Evolutionary conservation across 768 basidiomycete genomes (phyloP), one percentile per base, ranked within the genome.

Genomic region (Lactifluus pinguis): DNA sequence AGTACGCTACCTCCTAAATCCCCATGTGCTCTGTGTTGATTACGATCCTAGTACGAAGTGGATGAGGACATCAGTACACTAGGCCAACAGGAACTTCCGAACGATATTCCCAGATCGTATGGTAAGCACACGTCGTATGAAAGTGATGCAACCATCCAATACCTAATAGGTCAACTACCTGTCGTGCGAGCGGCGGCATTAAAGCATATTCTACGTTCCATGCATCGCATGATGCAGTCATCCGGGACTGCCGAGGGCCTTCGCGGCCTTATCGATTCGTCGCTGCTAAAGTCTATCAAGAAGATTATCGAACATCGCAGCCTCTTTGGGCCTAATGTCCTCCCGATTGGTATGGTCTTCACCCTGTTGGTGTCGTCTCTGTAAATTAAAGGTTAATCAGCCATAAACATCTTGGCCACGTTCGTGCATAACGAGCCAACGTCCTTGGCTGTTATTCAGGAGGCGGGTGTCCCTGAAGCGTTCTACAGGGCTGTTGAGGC

Each of bases 371-470:
- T 62, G 13, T 52, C 17, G n/a, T 50, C 34, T 34, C 39, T 56
- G 42, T n/a, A 57, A 36, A 60, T 36, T 69, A 55, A 69, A 67
- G 49, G 7, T 55, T 10, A 10, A 60, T 15, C 63, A 91, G 93
- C 91, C 5, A 91, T 95, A 76, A 93, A 95, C 71, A 87, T 94
- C 69, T 92, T 97, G 86, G 85, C 93, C 14, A 93, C 93, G 0
- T 98, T 98, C 73, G 86, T 98, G 9, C 95, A 99, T 77, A 99
- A 98, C 65, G 97, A 99, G 72, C 97, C 97, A 7, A 98, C 95
- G 0, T 97, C 92, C 15, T 76, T 99, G 59, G 77, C 84, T 2
- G 86, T 95, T 56, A 88, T 99, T 21, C 97, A 99, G 73, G 97
- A 99, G 72, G 81, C 85, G 30, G 84, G 87, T 6, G 73, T 99